These are phyloP conservation scores for Tympanopsis confertula DNA, from an alignment of 2,329 filamentous ascomycete species.

Conservation along the genomic window DNA sequence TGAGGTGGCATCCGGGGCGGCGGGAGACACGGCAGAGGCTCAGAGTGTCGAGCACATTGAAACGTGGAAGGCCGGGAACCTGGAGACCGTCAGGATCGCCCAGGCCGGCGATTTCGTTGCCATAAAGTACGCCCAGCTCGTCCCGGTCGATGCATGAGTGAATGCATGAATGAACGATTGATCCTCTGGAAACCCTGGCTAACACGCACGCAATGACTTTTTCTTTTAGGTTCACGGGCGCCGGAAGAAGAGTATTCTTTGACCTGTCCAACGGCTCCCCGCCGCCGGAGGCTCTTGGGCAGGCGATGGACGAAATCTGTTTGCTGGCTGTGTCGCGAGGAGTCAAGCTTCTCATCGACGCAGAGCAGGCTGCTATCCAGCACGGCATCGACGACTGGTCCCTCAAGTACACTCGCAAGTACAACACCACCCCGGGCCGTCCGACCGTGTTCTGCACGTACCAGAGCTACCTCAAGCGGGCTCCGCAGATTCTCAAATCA, in stretches of 20 bases:
- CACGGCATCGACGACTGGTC: conserved; percentile 19
- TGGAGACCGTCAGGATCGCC: conserved; percentile 38
- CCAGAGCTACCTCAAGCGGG: conserved; percentile 41
- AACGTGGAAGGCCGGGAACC: conserved; percentile 38
- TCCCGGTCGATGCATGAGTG: background rate
- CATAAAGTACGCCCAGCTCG: conserved; percentile 26
- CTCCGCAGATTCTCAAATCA: conserved; percentile 23
- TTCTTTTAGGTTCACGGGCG: conserved; percentile 35
- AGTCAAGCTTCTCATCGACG: conserved; percentile 30
- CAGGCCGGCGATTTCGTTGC: conserved; percentile 36
- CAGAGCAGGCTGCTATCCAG: conserved; percentile 32
- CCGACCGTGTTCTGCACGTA: conserved; percentile 36
- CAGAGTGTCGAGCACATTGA: conserved; percentile 21
- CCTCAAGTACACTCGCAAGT: conserved; percentile 21
- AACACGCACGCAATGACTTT: no score
- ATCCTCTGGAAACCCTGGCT: no score
- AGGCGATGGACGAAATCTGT: conserved; percentile 26
- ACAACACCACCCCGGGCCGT: conserved; percentile 23
- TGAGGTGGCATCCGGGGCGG: conserved; percentile 26
- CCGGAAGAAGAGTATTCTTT: conserved; percentile 28
- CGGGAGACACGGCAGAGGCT: no score
- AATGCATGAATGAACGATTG: no score
- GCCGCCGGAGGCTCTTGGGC: conserved; percentile 16
- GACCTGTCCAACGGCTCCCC: conserved; percentile 22
- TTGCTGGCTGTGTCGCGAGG: conserved; percentile 20